Evolutionary conservation across 2,329 filamentous ascomycete genomes (phyloP).

Genomic region (Keithomyces neogunnii): DNA sequence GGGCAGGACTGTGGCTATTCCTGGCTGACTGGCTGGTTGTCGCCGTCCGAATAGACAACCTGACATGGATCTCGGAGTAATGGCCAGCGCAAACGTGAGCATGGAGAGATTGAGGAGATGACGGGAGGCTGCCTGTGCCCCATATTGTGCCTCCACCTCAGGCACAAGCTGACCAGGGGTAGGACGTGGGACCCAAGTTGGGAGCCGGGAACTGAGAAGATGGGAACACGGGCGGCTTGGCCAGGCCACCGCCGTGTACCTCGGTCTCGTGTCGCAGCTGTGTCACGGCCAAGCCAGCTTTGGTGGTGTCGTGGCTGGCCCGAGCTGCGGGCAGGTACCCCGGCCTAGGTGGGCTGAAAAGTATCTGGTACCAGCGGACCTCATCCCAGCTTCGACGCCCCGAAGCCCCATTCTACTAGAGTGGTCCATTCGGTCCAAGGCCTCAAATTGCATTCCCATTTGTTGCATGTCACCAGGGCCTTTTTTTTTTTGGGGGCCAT

Average conservation of each 20-base stretch:
- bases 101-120: slow-evolving; percentile 19
- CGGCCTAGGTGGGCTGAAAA: background rate
- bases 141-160: background rate
- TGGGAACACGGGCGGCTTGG: slow-evolving; percentile 2
- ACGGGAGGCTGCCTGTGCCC: slow-evolving; percentile 6
- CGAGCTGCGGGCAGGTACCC: background rate
- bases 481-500: too few relatives aligned
- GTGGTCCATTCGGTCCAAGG: background rate
- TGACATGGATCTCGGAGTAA: background rate
- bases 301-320: background rate
- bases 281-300: background rate
- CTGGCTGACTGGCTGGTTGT: too few relatives aligned
- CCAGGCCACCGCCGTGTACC: background rate
- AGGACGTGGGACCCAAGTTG: too few relatives aligned
- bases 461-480: too few relatives aligned
- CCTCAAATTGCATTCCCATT: background rate
- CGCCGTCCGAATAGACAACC: too few relatives aligned
- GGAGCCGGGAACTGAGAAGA: background rate
- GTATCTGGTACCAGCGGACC: background rate
- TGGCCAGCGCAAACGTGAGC: slow-evolving; percentile 3
- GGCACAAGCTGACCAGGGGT: slow-evolving; percentile 7
- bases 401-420: background rate
- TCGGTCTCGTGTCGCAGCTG: slow-evolving; percentile 1
- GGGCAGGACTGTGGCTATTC: background rate
- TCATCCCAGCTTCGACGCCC: too few relatives aligned